A percentile compares a stretch with the other conserved stretches of the same genome.
Conservation (phyloP, 75 land plant species). For the Pinus taeda region DNA sequence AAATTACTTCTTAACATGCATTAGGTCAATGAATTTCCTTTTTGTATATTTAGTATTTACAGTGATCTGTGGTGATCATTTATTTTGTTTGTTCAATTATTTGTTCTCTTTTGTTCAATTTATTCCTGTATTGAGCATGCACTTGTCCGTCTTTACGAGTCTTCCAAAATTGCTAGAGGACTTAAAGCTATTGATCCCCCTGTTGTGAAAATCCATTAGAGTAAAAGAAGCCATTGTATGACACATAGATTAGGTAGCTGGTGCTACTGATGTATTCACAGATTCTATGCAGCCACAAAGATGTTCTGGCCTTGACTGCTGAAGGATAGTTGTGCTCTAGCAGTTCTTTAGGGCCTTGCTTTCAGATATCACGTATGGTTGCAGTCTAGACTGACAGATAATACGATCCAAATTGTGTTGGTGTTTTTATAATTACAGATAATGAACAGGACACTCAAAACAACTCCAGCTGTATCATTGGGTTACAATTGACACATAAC, state of each 20-base stretch:
- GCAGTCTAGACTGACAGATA: neutral
- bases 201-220: neutral
- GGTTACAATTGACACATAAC: neutral
- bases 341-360: neutral
- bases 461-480: neutral
- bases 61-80: neutral
- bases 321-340: neutral
- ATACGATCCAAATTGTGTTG: neutral
- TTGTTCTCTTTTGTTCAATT: neutral
- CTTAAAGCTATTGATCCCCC: neutral
- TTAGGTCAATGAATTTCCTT: neutral
- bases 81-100: neutral
- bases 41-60: neutral
- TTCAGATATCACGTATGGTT: neutral
- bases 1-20: neutral
- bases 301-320: neutral
- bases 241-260: neutral
- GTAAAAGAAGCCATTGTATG: neutral
- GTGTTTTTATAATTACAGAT: neutral
- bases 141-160: neutral
- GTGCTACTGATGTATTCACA: neutral
- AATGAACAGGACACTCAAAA: neutral
- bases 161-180: neutral
- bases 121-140: neutral
- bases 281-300: neutral